These are phyloP conservation scores for Pythium aristosporum DNA, from an alignment of 352 stramenopile genomes.

Conservation along the genomic window DNA sequence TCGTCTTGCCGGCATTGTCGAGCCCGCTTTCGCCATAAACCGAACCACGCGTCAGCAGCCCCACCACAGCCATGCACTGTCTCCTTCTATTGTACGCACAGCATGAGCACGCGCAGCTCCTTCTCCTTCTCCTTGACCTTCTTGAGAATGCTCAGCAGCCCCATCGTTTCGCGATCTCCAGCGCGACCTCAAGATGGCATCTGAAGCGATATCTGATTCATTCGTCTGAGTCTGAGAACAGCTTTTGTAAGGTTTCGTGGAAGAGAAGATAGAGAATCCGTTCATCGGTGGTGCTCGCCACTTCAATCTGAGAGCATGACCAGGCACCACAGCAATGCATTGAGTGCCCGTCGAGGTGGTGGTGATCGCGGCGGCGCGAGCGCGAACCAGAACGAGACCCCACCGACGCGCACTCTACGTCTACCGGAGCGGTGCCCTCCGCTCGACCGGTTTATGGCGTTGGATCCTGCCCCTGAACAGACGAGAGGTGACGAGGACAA, in stretches of 20 bases:
- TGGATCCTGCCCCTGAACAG: background rate
- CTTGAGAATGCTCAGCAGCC: slow-evolving; percentile 92
- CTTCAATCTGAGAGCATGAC: background rate
- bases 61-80: background rate
- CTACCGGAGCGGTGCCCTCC: slow-evolving; percentile 24
- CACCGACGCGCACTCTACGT: background rate
- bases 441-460: slow-evolving; percentile 37
- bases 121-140: slow-evolving; percentile 99
- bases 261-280: background rate
- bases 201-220: slow-evolving; percentile 12
- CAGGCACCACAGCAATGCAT: background rate
- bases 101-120: slow-evolving; percentile 97
- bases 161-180: slow-evolving; percentile 51
- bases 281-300: background rate
- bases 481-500: background rate
- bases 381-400: slow-evolving; percentile 23
- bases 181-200: background rate
- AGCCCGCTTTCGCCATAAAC: slow-evolving; percentile 73
- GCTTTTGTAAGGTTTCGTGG: slow-evolving; percentile 21
- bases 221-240: slow-evolving; percentile 12
- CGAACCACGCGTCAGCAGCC: background rate
- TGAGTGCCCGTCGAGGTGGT: background rate
- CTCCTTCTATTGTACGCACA: slow-evolving; percentile 55
- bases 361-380: slow-evolving; percentile 1
- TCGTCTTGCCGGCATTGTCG: slow-evolving; percentile 99